Evolutionary conservation across 345 rosid genomes (phyloP).

Genomic region (Firmiana major): DNA sequence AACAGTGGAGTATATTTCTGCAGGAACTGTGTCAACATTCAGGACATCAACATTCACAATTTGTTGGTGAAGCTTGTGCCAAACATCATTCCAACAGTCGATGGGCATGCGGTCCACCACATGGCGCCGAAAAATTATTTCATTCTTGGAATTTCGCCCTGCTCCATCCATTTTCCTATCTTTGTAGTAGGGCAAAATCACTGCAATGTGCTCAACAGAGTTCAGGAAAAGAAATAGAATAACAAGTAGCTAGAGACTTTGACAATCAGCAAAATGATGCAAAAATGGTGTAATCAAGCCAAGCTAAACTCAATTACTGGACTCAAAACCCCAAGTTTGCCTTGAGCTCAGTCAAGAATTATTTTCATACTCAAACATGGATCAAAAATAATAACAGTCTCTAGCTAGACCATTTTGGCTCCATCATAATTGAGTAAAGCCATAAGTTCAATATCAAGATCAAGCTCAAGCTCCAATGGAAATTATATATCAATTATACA

Average conservation of each 20-base stretch:
- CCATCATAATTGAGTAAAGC: neutral
- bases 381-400: neutral
- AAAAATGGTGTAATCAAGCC: neutral
- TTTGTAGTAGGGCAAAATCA: slow-evolving; percentile 80
- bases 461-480: neutral
- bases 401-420: neutral
- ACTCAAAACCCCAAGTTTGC: neutral
- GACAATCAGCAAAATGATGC: neutral
- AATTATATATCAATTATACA: too few relatives aligned
- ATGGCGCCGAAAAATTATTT: slow-evolving; percentile 75
- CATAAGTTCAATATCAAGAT: neutral
- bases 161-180: slow-evolving; percentile 45
- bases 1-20: slow-evolving; percentile 75
- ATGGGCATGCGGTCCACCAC: slow-evolving; percentile 88
- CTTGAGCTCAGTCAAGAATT: neutral
- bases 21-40: slow-evolving; percentile 71
- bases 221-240: neutral
- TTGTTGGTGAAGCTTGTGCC: slow-evolving; percentile 90
- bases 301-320: neutral
- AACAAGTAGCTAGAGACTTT: neutral
- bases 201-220: slow-evolving; percentile 32
- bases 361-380: neutral
- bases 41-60: slow-evolving; percentile 76
- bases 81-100: slow-evolving; percentile 94
- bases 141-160: slow-evolving; percentile 44